Evolutionary conservation across 1,139 yeast genomes (phyloP).

Genomic region (Candida buenavistaensis): DNA sequence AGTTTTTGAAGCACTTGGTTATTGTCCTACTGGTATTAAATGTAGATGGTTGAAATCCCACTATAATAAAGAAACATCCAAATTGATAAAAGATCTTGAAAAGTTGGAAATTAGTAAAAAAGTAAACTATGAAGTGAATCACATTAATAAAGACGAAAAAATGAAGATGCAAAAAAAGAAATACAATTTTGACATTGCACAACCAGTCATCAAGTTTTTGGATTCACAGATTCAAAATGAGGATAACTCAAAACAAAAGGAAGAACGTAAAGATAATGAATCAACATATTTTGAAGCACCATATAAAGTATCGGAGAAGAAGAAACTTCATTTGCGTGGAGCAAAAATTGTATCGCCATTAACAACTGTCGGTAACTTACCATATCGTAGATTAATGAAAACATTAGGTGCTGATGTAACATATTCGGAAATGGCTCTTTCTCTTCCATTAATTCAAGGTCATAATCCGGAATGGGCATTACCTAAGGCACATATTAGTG

Average conservation of each 20-base stretch:
- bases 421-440: conserved; percentile 92
- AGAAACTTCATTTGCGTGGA: conserved; percentile 59
- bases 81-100: conserved; percentile 44
- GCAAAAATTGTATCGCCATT: conserved; percentile 93
- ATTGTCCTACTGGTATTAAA: conserved; percentile 88
- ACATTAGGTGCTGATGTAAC: conserved; percentile 91
- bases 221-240: conserved; percentile 48
- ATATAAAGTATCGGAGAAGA: conserved; percentile 81
- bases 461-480: conserved; percentile 96
- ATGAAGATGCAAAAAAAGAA: conserved; percentile 61
- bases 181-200: conserved; percentile 57
- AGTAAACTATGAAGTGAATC: conserved; percentile 63
- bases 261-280: conserved; percentile 30
- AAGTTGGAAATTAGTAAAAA: conserved; percentile 34
- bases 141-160: conserved; percentile 54
- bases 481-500: conserved; percentile 82
- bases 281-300: conserved; percentile 70
- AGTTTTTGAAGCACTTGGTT: conserved; percentile 76
- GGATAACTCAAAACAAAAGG: conserved; percentile 29
- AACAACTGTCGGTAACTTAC: conserved; percentile 96
- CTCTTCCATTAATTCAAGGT: conserved; percentile 85
- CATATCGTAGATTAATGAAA: conserved; percentile 91
- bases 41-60: conserved; percentile 93
- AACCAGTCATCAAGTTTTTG: conserved; percentile 52
- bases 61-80: conserved; percentile 48